These are phyloP conservation scores for Penicillium brevicompactum DNA, from an alignment of 2,329 filamentous ascomycete species.

Conservation along the genomic window DNA sequence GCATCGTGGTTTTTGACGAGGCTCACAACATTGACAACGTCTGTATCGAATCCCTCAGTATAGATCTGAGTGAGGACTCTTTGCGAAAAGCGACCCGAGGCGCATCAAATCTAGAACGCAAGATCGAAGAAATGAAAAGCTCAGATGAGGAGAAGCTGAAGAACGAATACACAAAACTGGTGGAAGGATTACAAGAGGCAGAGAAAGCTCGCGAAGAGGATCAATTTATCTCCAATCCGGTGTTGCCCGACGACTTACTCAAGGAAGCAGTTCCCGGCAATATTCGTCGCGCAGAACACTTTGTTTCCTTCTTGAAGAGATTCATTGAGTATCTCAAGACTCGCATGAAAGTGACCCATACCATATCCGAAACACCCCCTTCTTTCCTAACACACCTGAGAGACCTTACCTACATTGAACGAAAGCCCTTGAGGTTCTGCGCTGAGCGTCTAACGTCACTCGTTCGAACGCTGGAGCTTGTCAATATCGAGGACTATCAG, in stretches of 20 bases:
- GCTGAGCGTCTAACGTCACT: conserved; percentile 92
- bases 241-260: conserved; percentile 86
- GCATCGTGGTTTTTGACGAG: conserved; percentile 97
- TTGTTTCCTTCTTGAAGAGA: conserved; percentile 88
- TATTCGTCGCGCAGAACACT: conserved; percentile 93
- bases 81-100: conserved; percentile 86
- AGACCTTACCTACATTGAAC: conserved; percentile 96
- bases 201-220: conserved; percentile 91
- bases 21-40: conserved; percentile 99
- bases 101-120: conserved; percentile 85
- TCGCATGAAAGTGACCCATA: conserved; percentile 95
- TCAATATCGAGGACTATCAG: conserved; percentile 97
- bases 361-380: conserved; percentile 93
- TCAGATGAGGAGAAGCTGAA: conserved; percentile 93
- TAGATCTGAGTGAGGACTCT: conserved; percentile 94
- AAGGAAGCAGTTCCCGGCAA: conserved; percentile 97
- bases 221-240: conserved; percentile 95
- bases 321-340: conserved; percentile 99
- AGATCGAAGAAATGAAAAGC: conserved; percentile 92
- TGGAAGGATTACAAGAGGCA: conserved; percentile 84
- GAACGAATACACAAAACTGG: conserved; percentile 91
- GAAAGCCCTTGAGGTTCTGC: conserved; percentile 89
- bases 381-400: conserved; percentile 92
- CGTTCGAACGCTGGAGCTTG: conserved; percentile 90
- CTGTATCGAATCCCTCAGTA: conserved; percentile 95